Evolutionary conservation across 108 stramenopile genomes (phyloP), one percentile per base, ranked within the genome.

Genomic region (Asterionellopsis glacialis): DNA sequence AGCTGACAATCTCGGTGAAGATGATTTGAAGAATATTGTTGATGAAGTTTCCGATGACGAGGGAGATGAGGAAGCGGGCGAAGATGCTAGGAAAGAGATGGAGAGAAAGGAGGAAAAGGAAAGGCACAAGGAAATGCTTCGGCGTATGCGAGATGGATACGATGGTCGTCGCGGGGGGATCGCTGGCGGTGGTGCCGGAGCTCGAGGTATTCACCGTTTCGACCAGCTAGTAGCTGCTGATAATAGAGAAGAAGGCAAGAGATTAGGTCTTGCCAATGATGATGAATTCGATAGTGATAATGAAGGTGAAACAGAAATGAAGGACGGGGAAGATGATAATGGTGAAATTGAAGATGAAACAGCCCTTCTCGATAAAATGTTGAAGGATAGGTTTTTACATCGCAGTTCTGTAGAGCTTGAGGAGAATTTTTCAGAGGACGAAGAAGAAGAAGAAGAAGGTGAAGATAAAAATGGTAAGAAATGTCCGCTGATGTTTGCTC

Each of bases 11-110:
- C 61, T 79, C 9, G 76, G 82, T 42, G 86, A 80, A 11, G 93
- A 94, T 54, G 93, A 94, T 51, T 50, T 94, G 48, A 72, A 94
- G 25, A 79, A 90, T 61, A 82, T 94, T 48, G 93, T 94, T 14
- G 93, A 94, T 77, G 89, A 90, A 16, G 59, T 90, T 2, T 94
- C 93, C 2, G 93, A 94, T 61, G 69, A 78, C 47, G 93, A 94
- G 73, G 92, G 92, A 42, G 92, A 94, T 41, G 92, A 94, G 63
- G 92, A 90, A 47, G 89, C 83, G 6, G 89, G 89, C 0, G 75
- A 75, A 16, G 59, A 47, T 14, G 89, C 87, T 41, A 64, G 93
- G 9, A 78, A 80, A 60, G 59, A 55, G 33, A 52, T 76, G 21
- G 77, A 80, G 44, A 74, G 64, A 23, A 50, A 60, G 24, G 93